Evolutionary conservation across 176 grass and related monocot genomes (phyloP).

Genomic region (Avena sativa): DNA sequence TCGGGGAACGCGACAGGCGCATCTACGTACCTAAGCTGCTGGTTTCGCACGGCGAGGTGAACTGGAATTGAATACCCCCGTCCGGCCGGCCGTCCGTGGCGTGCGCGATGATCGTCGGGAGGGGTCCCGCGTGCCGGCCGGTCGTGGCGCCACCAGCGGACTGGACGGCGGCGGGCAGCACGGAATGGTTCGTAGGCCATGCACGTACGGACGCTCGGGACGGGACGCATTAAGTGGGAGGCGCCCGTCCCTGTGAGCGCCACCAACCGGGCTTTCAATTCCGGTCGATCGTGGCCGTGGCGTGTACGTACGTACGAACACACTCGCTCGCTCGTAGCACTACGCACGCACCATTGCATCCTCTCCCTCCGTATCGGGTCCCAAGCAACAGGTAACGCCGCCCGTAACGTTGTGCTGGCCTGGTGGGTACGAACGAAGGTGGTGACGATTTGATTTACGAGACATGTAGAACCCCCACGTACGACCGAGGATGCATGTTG

Average conservation of each 20-base stretch:
- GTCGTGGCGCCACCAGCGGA: not conserved
- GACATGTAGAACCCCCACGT: not conserved
- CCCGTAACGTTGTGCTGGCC: not conserved
- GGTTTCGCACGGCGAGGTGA: not conserved
- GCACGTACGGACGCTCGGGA: not conserved
- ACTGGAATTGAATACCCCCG: not conserved
- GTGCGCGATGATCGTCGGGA: not conserved
- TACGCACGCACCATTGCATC: not conserved
- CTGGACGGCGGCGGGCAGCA: not conserved
- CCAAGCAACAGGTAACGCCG: not conserved
- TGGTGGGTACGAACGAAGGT: no score
- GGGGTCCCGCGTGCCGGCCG: not conserved
- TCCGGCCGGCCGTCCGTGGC: not conserved
- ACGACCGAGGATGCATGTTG: no score
- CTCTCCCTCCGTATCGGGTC: not conserved
- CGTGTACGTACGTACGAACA: not conserved
- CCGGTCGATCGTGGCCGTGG: not conserved
- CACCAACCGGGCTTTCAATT: slow-evolving; percentile 4
- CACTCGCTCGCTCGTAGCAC: not conserved
- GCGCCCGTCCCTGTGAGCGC: slow-evolving; percentile 30
- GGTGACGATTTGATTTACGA: not conserved
- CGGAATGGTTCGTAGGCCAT: not conserved
- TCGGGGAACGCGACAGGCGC: not conserved
- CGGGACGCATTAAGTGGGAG: not conserved
- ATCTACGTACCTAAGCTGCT: not conserved